Evolutionary conservation across 106 monocot genomes (phyloP), one percentile per base, ranked within the genome.

Genomic region (Gastrodia elata): DNA sequence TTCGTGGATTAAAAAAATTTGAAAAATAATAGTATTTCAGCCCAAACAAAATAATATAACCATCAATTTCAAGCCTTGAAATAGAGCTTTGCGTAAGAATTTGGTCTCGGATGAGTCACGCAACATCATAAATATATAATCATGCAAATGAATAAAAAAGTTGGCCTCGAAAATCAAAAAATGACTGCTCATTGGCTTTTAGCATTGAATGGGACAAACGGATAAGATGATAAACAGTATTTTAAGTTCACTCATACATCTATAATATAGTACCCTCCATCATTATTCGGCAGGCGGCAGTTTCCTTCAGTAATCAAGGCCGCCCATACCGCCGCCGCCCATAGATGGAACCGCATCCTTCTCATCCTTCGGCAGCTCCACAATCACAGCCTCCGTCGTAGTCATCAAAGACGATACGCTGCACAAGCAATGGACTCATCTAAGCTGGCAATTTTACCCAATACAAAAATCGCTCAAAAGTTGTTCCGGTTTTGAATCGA

Each of bases 361-460:
- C 80, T 87, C 87, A 9, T 86, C 90, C 41, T 87, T 87, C 1
- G 86, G 87, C 1, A 84, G 70, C 74, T 91, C 90, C 65, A 84
- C 87, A 0, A 91, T 80, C 71, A 91, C 84, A 64, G 90, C 87
- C 74, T 91, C 90, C 2, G 90, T 87, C 0, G 90, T 87, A 5
- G 90, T 91, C 90, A 87, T 87, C 68, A 91, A 73, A 33, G 86
- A 90, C 7, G 89, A 86, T 35, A 89, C 83, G 46, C 85, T 89
- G 89, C 71, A 74, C n/a, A n/a, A n/a, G n/a, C n/a, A n/a, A n/a
- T n/a, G n/a, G n/a, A n/a, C n/a, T n/a, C n/a, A n/a, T n/a, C n/a
- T n/a, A n/a, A n/a, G n/a, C n/a, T n/a, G n/a, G n/a, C n/a, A n/a
- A 8, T 14, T 14, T 14, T 42, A 42, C 42, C 42, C 14, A 42